Evolutionary conservation across 2,329 filamentous ascomycete genomes (phyloP), one percentile per base, ranked within the genome.

Genomic region (Sarocladium kiliense): DNA sequence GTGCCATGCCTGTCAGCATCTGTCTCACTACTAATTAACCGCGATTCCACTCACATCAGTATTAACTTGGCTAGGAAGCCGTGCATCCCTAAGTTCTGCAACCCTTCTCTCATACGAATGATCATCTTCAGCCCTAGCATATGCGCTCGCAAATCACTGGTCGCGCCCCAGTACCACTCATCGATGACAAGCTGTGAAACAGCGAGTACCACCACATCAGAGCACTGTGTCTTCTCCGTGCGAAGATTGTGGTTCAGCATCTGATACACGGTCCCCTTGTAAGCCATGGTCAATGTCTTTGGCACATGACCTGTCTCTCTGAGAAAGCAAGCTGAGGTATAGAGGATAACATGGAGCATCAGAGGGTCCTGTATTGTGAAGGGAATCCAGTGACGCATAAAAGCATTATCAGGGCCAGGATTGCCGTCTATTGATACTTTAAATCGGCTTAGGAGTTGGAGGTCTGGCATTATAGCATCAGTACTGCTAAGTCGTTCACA

Each of bases 91-190:
- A 80, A 64, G 9, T 68, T 66, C 19, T 70, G 65, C 42, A 79
- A 66, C 0, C 78, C 76, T 11, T 77, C 78, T 23, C 77, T 69
- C 47, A 76, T 60, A 21, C 63, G 64, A 10, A 81, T 71, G 75
- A 81, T 78, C 49, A 73, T 72, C 57, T 70, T 68, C 16, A 82
- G 67, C 0, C 77, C 77, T 6, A 62, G 63, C 57, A 80, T 70
- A 54, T 81, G 78, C 1, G 72, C 71, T 23, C 71, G 67, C 11
- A 80, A 66, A 57, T 76, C 74, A 36, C 68, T 62, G 0, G 70
- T 72, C 25, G 72, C 73, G 5, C 77, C 77, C 77, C 77, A 80
- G 60, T 79, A 80, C 78, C 79, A 82, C 56, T 79, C 78, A 45
- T 78, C 73, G 23, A 77, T 64, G 21, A 77, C 70, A 57, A 80